Conservation (phyloP, 768 basidiomycete species). For the Amanita exitialis region DNA sequence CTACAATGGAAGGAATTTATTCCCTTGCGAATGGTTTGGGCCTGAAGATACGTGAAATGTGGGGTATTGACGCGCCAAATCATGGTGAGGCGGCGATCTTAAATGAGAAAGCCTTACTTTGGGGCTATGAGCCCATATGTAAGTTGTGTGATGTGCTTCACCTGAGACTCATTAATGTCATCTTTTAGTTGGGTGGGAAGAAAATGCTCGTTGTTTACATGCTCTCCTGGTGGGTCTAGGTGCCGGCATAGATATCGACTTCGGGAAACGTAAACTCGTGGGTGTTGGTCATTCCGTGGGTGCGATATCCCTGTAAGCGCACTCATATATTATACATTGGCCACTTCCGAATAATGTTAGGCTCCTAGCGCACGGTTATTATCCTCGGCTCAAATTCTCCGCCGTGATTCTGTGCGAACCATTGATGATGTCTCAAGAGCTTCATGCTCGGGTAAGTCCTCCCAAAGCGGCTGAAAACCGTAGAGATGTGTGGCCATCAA, state of each 20-base stretch:
- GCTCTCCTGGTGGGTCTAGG: slow-evolving; percentile 38
- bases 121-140: slow-evolving; percentile 34
- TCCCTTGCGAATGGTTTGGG: slow-evolving; percentile 8
- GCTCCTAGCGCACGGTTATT: slow-evolving; percentile 30
- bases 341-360: slow-evolving; percentile 15
- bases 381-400: slow-evolving; percentile 26
- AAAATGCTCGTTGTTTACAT: slow-evolving; percentile 38
- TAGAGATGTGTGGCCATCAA: slow-evolving; percentile 43
- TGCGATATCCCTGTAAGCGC: slow-evolving; percentile 27
- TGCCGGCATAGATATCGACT: slow-evolving; percentile 38
- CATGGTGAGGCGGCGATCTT: slow-evolving; percentile 42
- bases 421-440: slow-evolving; percentile 24
- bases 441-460: slow-evolving; percentile 14
- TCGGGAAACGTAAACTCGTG: slow-evolving; percentile 28
- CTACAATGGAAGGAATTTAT: slow-evolving; percentile 37
- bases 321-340: neutral
- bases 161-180: neutral
- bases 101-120: slow-evolving; percentile 32
- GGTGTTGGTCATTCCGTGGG: slow-evolving; percentile 43
- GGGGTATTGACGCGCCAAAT: slow-evolving; percentile 44
- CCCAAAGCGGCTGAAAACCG: slow-evolving; percentile 24
- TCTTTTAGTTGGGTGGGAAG: slow-evolving; percentile 40
- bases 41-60: slow-evolving; percentile 34
- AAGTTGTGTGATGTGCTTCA: slow-evolving; percentile 11
- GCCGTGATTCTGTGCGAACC: slow-evolving; percentile 35